Base-by-base conservation (phyloP, 768 basidiomycete species). In the Mycena epipterygia region DNA sequence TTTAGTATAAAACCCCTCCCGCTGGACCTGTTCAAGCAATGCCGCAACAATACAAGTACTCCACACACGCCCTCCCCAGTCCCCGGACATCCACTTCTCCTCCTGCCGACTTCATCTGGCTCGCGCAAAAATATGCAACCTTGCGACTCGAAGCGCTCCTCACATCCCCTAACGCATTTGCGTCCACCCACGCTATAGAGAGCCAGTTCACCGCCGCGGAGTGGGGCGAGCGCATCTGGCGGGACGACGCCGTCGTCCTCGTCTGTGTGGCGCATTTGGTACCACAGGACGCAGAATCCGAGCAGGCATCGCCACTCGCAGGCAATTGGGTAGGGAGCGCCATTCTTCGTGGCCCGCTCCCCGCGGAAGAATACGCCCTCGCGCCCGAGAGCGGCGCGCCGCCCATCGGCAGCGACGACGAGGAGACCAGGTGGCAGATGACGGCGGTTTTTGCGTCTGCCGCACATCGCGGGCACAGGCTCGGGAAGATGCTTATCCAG, bases 391-490 rank as follows among this genome's bases (percentile, higher is more conserved):
- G 30, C 46, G 64, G 21, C 11, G 29, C 55, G 14, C 60, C 65
- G 1, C 27, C 41, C 0, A 17, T 23, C 8, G 59, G 55, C 32
- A 41, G 19, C 46, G 68, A 70, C 65, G 65, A 56, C 12, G 61
- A 19, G 16, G 73, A 73, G 52, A 73, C 73, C 12, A 62, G 53
- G 41, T 73, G 73, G 73, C 73, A 73, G 33, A 73, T 73, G 73
- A 73, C 73, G 1, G 73, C 65, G 0, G 61, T 73, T 3, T 73
- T 63, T 51, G 61, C 69, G 14, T 73, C 73, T 1, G 49, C 41
- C 1, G 33, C 64, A 11, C 73, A 73, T 32, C 68, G 73, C 21
- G 61, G 73, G 21, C 56, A 52, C 33, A 69, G 73, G 56, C 19
- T 73, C 29, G 73, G 56, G 42, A 71, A 71, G 60, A 46, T 67